A percentile compares a stretch with the other conserved stretches of the same genome.
phyloP scores from a whole-genome alignment of 2,329 filamentous ascomycete species.

The Pseudocercospora fuligena region DNA sequence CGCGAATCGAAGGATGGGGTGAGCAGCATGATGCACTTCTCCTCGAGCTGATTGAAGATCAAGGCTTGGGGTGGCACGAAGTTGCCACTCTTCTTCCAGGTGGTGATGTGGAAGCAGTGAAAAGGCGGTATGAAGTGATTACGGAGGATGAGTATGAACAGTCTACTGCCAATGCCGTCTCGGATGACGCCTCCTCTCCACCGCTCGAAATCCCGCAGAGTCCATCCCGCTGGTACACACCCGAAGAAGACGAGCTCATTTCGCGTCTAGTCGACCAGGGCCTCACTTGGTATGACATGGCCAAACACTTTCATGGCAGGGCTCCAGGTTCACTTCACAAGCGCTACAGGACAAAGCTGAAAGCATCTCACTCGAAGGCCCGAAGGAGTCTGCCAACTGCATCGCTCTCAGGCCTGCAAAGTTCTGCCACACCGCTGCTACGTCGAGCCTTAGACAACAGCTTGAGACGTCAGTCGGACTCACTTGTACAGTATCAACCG shows the following conservation, averaged over 20 bases:
- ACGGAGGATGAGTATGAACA: slow-evolving; percentile 7
- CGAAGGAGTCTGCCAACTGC: slow-evolving; percentile 13
- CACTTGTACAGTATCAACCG: background rate
- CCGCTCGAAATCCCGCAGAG: background rate
- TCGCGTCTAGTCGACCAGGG: slow-evolving; percentile 48
- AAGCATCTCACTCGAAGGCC: too few species aligned
- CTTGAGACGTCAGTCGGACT: slow-evolving; percentile 15
- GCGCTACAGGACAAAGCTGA: slow-evolving; percentile 6
- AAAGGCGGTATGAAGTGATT: slow-evolving; percentile 5
- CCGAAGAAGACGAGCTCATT: slow-evolving; percentile 38
- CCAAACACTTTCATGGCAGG: slow-evolving; percentile 19
- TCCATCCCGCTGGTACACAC: background rate
- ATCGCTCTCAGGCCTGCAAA: background rate
- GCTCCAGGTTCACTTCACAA: slow-evolving; percentile 16
- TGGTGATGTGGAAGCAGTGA: background rate
- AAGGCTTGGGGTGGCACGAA: slow-evolving; percentile 33
- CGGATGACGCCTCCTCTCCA: background rate
- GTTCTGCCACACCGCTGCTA: slow-evolving; percentile 13
- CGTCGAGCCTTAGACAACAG: slow-evolving; percentile 25
- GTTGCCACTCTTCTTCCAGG: slow-evolving; percentile 22
- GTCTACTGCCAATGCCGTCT: background rate
- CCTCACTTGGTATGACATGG: slow-evolving; percentile 42
- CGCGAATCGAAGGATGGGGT: background rate
- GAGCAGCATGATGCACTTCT: background rate
- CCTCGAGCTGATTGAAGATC: slow-evolving; percentile 21